Percentiles rank a stretch among this genome's conserved stretches.
Evolutionary conservation across 2,329 filamentous ascomycete genomes (phyloP).

Genomic region (Sphaerulina musiva): DNA sequence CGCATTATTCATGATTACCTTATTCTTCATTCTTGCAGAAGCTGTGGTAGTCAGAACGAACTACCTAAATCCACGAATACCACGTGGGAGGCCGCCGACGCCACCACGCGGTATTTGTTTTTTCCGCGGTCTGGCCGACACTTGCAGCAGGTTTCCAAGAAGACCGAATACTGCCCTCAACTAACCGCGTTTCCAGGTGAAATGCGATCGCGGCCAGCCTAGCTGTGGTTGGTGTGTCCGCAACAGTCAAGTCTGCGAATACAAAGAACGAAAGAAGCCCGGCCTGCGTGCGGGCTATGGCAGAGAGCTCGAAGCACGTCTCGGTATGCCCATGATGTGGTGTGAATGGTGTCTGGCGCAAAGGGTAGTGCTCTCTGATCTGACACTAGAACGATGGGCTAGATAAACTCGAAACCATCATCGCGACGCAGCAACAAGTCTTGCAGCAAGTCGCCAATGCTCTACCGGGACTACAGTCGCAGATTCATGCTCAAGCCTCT

Average conservation of each 20-base stretch:
- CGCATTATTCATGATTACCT: too few relatives aligned
- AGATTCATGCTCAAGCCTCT: conserved; percentile 5
- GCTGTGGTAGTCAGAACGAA: neutral
- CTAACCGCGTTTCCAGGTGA: conserved; percentile 33
- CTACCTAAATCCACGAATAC: neutral
- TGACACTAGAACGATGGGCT: neutral
- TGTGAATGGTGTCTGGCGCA: too few relatives aligned
- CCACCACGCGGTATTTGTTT: neutral
- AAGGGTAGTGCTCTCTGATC: neutral
- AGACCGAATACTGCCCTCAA: too few relatives aligned
- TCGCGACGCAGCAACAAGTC: conserved; percentile 42
- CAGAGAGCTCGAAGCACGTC: conserved; percentile 54
- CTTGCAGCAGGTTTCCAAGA: too few relatives aligned
- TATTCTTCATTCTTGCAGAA: too few relatives aligned
- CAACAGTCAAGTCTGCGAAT: conserved; percentile 61
- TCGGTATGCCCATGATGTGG: conserved; percentile 36
- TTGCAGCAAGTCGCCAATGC: conserved; percentile 39
- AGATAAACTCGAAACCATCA: conserved; percentile 44
- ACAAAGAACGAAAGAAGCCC: conserved; percentile 64
- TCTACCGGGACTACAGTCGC: conserved; percentile 17
- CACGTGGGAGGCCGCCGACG: neutral
- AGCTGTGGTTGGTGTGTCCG: conserved; percentile 67
- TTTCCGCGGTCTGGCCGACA: neutral
- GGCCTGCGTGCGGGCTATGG: conserved; percentile 51
- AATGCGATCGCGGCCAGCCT: conserved; percentile 70